Percentiles rank a stretch among this genome's conserved stretches.
These are phyloP conservation scores for Salvia splendens DNA, from an alignment of 257 asterid species.

Conservation along the genomic window DNA sequence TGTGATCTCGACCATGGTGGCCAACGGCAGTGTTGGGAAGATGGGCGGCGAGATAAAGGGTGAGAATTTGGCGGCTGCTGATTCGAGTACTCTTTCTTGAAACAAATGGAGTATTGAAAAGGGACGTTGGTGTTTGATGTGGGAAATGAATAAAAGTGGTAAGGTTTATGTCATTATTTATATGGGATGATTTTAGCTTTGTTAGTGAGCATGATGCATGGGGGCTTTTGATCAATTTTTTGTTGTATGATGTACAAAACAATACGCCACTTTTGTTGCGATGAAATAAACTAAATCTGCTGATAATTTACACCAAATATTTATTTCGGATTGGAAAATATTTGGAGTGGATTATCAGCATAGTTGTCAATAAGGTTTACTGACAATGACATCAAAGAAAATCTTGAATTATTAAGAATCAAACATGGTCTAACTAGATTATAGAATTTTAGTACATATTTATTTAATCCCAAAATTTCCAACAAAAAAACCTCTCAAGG, in stretches of 20 bases:
- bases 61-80: constrained; percentile 22
- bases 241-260: constrained; percentile 29
- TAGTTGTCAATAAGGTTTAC: too few species aligned
- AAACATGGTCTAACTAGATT: background rate
- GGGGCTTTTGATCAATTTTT: constrained; percentile 3
- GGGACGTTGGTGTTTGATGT: constrained; percentile 2
- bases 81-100: background rate
- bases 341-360: constrained; percentile 38
- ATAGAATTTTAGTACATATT: background rate
- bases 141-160: constrained; percentile 30
- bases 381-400: too few species aligned
- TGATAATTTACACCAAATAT: constrained; percentile 40
- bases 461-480: background rate
- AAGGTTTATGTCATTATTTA: background rate
- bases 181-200: background rate
- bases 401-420: background rate
- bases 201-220: constrained; percentile 11
- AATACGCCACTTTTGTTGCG: background rate
- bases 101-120: background rate
- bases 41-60: constrained; percentile 24
- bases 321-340: constrained; percentile 30
- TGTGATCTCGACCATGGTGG: constrained; percentile 66
- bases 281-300: constrained; percentile 28
- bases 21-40: constrained; percentile 32
- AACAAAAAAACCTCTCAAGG: constrained; percentile 1